Evolutionary conservation across 768 basidiomycete genomes (phyloP), one percentile per base, ranked within the genome.

Genomic region (Obba rivulosa): DNA sequence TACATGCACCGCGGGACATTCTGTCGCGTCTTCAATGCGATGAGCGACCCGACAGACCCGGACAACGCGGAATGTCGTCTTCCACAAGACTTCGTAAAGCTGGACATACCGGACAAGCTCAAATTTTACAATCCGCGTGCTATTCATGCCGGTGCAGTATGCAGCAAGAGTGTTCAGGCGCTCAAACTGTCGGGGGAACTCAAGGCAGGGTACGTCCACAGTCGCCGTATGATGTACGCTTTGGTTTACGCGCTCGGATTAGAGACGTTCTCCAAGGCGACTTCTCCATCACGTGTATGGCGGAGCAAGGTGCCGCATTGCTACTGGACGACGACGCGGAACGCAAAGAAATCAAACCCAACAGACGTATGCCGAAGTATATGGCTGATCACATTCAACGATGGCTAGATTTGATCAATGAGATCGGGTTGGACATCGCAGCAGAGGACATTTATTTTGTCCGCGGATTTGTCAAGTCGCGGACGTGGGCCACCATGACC

Each of bases 11-110:
- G 53, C 17, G 57, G 57, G 16, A 46, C 46, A 2, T 58, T 58
- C 49, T 42, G 45, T 20, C 57, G 57, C 4, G 34, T 58, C 10
- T 58, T 58, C 57, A 58, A 58, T 35, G 52, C 51, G 8, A 50
- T 43, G 8, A 31, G 46, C 10, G 17, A 47, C 16, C 21, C 54
- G 17, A 53, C 43, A 3, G 28, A 49, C 2, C 35, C 49, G 16
- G 25, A 28, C 1, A 43, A 50, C 18, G 48, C 52, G 9, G 22
- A 24, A n/a, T 23, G 8, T 17, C 41, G 45, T 1, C 42, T 54
- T 8, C 56, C 56, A 1, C 47, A 50, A 9, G 37, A 44, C 9
- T 55, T 45, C 37, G n/a, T 24, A 43, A 52, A n/a, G 4, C 41
- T 48, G 31, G 8, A 3, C 3, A 43, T 17, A 16, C 41, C 47